These are phyloP conservation scores for Suhomyces chickasaworum DNA, from an alignment of 1,139 yeast genomes.

Conservation along the genomic window DNA sequence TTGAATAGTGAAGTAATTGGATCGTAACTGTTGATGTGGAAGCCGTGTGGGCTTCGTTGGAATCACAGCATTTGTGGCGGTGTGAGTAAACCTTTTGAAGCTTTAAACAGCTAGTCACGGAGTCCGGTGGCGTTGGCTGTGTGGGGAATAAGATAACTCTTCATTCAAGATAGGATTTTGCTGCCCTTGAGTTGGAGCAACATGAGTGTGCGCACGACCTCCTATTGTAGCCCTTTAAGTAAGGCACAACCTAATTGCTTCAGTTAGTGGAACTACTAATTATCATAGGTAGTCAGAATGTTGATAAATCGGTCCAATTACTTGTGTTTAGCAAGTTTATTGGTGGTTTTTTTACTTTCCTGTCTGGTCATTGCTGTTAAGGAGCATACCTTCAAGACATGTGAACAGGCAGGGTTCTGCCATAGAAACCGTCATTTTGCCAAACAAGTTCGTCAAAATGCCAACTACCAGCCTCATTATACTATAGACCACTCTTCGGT, in stretches of 20 bases:
- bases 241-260: too few species aligned
- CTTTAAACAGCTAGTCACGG: neutral
- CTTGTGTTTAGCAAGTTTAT: constrained; percentile 8
- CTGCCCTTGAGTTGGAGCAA: neutral
- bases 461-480: constrained; percentile 50
- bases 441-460: constrained; percentile 35
- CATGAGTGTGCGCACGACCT: neutral
- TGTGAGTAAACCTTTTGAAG: neutral
- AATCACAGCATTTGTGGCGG: neutral
- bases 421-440: constrained; percentile 78
- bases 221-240: neutral
- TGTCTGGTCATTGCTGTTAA: constrained; percentile 51
- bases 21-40: too few species aligned
- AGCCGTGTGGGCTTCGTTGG: too few species aligned
- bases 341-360: constrained; percentile 7
- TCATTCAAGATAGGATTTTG: neutral
- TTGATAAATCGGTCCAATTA: constrained; percentile 3
- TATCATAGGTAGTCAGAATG: neutral
- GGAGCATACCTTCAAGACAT: constrained; percentile 72
- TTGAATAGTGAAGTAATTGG: too few species aligned
- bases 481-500: constrained; percentile 48
- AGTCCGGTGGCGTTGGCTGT: neutral
- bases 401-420: constrained; percentile 86
- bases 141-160: neutral
- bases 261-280: neutral